phyloP scores from a whole-genome alignment of 305 asterid genomes.

The Petunia hybrid region DNA sequence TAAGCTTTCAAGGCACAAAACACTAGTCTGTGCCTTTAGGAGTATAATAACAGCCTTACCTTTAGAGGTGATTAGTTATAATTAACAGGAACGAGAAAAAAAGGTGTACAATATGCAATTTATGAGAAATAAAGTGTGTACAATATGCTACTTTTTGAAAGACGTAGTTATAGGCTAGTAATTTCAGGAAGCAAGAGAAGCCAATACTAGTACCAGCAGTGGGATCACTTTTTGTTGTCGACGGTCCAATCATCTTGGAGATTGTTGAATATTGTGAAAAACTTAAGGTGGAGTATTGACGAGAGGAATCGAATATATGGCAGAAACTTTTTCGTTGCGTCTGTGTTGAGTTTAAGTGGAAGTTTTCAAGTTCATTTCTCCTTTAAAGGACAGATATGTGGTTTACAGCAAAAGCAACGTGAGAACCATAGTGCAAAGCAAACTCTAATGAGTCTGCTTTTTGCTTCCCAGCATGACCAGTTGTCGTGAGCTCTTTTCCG shows the following conservation, averaged over 20 bases:
- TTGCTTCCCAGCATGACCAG: slow-evolving; percentile 21
- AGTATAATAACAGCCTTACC: neutral
- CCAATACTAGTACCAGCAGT: neutral
- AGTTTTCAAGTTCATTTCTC: neutral
- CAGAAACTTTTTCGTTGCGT: neutral
- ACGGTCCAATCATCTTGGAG: slow-evolving; percentile 4
- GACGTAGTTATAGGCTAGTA: neutral
- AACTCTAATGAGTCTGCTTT: neutral
- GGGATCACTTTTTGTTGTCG: neutral
- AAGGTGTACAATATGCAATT: neutral
- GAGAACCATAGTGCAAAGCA: neutral
- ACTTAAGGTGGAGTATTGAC: neutral
- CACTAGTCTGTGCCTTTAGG: too few relatives aligned
- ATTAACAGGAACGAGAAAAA: neutral
- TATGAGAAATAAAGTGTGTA: neutral
- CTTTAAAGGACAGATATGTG: slow-evolving; percentile 27
- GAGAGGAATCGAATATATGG: neutral
- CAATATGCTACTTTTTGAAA: too few relatives aligned
- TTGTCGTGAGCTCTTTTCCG: neutral
- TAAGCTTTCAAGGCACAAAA: too few relatives aligned
- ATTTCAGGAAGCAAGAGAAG: slow-evolving; percentile 10
- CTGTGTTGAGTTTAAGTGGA: slow-evolving; percentile 1
- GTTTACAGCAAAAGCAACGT: slow-evolving; percentile 13
- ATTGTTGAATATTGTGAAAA: neutral
- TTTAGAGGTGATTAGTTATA: neutral